Base-by-base conservation (phyloP, 2,329 filamentous ascomycete species). In the Fusarium avenaceum region DNA sequence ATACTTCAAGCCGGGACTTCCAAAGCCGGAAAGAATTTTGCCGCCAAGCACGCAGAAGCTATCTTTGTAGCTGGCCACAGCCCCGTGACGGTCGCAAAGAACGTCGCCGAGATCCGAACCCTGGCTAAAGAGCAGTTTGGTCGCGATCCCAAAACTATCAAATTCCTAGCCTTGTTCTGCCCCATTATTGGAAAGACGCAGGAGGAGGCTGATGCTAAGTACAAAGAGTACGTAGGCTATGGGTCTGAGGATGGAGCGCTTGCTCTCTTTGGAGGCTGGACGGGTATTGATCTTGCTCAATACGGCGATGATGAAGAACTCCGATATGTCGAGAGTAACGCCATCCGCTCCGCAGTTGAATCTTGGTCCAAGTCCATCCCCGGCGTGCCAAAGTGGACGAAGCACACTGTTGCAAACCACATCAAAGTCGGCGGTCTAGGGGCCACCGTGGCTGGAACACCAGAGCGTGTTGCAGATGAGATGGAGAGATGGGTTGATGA, bases 181-280 rank as follows among this genome's bases (percentile, higher is more conserved):
- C 87, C 89, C 0, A 85, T 93, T 7, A 78, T 93, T 0, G 90
- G 89, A 0, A 80, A 77, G 32, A 92, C 90, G 0, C 85, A 91
- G 66, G 87, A 89, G 57, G 89, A 91, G 74, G 90, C 91, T 0
- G 79, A 84, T 55, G 85, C 83, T 8, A 92, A 92, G 77, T 86
- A 89, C 49, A 78, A 82, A 0, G 87, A 91, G 7, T 88, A 87
- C 65, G 81, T 85, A 9, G 82, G 84, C 56, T 87, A 91, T 72
- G 90, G 88, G 0, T 84, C 81, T 7, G 77, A 78, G 26, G 90
- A 86, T 66, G 91, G 91, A 3, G 90, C 90, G 0, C 75, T 92
- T 52, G 88, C 90, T 2, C 77, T 93, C 15, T 93, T 93, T 72
- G 90, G 90, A 20, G 91, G 91, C 0, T 93, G 90, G 90, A 92